Evolutionary conservation across 2,329 filamentous ascomycete species (phyloP), one percentile per base, ranked within the genome.

Genomic region (Aspergillus sp.): DNA sequence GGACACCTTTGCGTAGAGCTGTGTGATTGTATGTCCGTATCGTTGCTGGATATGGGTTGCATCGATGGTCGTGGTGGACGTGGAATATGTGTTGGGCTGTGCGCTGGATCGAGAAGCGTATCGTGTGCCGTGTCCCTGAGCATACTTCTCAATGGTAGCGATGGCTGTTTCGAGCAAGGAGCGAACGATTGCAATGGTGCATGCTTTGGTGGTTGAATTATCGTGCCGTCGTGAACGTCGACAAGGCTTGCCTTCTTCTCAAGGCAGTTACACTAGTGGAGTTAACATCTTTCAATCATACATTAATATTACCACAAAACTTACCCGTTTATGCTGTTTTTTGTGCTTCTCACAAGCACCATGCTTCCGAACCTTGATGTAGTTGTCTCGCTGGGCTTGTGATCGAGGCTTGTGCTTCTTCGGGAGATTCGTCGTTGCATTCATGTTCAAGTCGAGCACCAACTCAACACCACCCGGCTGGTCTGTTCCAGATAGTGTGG

Each of bases 381-480:
- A 72, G 46, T 67, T 69, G 47, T 72, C 68, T 32, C 65, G 69
- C 53, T 72, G 68, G 7, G 68, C 67, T 46, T 62, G 62, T 4
- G 69, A 71, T 13, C 69, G 61, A 19, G 68, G 67, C 43, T 69
- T 68, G 43, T 71, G 69, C 46, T 70, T 71, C 52, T 63, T 65
- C 0, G 69, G 69, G n/a, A 70, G 47, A 46, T 67, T 64, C n/a
- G 66, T 64, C 4, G 68, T 62, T 4, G 65, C 58, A 46, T 72
- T 72, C 67, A 72, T 69, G 51, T 72, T 72, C 55, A 72, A 49
- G 47, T 72, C 69, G 25, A 72, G 63, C 12, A 72, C 65, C 52
- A 72, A 47, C 43, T 72, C 67, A 35, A 70, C 57, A 3, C 60
- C 66, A 19, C 56, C 47, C 3, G 47, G 49, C 7, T 57, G 33